Evolutionary conservation across 1,284 basidiomycete genomes (phyloP), one percentile per base, ranked within the genome.

Genomic region (Puccinia brachypodii): DNA sequence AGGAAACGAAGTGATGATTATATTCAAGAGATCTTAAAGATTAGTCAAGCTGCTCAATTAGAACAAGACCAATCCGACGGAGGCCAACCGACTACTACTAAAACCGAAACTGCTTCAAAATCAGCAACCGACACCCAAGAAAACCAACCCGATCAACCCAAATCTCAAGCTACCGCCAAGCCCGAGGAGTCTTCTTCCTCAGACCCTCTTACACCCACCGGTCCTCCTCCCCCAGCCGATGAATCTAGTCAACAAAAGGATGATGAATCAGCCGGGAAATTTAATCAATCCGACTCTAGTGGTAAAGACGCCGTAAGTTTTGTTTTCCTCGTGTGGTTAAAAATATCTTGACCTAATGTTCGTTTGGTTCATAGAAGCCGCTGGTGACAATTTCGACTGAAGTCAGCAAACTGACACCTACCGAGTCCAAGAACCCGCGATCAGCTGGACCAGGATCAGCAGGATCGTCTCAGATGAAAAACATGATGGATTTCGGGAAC

Each of bases 21-120:
- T 85, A 92, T 96, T 84, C 91, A 93, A 83, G 91, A 90, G 83
- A 91, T 92, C 85, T 91, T 97, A 74, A 93, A 94, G 86, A 91
- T 92, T 85, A 93, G 92, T 85, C 91, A 90, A 85, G 91, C 90
- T 85, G 92, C 92, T 19, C 84, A 84, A 28, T 84, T 84, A 53
- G 85, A 85, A 40, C 78, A 77, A 33, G 50, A 8, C 69, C 47
- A 72, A 53, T 31, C 69, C 44, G 33, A 53, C 50, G 69, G 50
- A 14, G 47, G 50, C n/a, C 69, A 47, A 33, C 2, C 69, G n/a
- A 44, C 44, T 1, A 28, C n/a, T n/a, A n/a, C n/a, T n/a, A n/a
- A n/a, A n/a, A n/a, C 42, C 1, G 69, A 72, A 53, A 14, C 44
- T 50, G 3, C 44, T 28, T 50, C 68, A 28, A 69, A 72, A 53